A percentile compares a stretch with the other conserved stretches of the same genome.
phyloP scores from a whole-genome alignment of 1,284 basidiomycete genomes.

The Apiotrichum porosum region DNA sequence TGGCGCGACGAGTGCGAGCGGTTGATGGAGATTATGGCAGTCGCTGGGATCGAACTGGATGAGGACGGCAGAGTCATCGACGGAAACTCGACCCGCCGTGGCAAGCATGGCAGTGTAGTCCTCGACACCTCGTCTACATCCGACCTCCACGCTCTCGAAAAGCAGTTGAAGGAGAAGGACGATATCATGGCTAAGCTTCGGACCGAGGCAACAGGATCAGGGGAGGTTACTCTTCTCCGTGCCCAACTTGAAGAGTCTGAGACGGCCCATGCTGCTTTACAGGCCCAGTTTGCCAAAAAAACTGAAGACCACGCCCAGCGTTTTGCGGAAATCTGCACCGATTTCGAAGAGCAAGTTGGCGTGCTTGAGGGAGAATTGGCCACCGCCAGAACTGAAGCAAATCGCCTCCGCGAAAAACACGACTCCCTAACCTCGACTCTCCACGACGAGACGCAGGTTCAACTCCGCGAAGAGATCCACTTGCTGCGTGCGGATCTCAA shows the following conservation, averaged over 20 bases:
- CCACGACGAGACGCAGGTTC: background rate
- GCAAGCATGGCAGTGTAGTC: too few species aligned
- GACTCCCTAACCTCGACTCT: background rate
- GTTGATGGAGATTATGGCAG: conserved; percentile 24
- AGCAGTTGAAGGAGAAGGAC: conserved; percentile 29
- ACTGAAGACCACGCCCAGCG: conserved; percentile 36
- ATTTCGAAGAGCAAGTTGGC: conserved; percentile 32
- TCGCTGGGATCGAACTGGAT: conserved; percentile 33
- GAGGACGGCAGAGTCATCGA: conserved; percentile 10
- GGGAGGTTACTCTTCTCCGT: background rate
- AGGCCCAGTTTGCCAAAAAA: conserved; percentile 34
- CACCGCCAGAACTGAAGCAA: background rate
- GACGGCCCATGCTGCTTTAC: conserved; percentile 14
- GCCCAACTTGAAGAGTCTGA: conserved; percentile 27
- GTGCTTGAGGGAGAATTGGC: conserved; percentile 17
- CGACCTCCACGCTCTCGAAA: conserved; percentile 26
- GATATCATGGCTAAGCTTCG: conserved; percentile 21
- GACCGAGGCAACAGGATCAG: background rate
- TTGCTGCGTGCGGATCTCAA: conserved; percentile 10
- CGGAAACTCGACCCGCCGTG: too few species aligned
- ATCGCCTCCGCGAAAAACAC: background rate
- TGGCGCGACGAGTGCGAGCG: conserved; percentile 37
- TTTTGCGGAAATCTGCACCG: conserved; percentile 39
- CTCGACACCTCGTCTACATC: background rate
- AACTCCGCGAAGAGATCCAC: conserved; percentile 4